Evolutionary conservation across 352 stramenopile species (phyloP).

Genomic region (Globisporangium polare): DNA sequence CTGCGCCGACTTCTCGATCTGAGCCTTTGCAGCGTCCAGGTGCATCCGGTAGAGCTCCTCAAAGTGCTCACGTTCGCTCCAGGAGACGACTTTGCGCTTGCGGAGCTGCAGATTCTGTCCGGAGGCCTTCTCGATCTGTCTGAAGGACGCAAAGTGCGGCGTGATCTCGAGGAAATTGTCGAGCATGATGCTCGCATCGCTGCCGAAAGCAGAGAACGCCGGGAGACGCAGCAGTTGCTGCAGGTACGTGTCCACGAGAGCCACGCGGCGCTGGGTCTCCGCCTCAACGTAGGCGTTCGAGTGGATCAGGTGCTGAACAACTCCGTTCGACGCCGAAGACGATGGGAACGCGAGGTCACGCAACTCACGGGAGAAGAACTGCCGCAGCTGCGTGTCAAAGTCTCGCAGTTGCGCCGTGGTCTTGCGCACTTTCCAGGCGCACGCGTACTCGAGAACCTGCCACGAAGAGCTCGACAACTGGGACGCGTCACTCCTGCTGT

Average conservation of each 20-base stretch:
- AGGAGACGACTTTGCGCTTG: constrained; percentile 45
- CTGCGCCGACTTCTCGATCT: neutral
- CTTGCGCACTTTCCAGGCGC: constrained; percentile 43
- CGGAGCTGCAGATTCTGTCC: constrained; percentile 47
- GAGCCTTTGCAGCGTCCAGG: constrained; percentile 24
- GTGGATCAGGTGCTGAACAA: constrained; percentile 27
- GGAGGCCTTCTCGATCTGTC: constrained; percentile 39
- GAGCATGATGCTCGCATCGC: constrained; percentile 50
- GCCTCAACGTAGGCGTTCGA: constrained; percentile 18
- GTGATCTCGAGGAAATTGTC: constrained; percentile 69
- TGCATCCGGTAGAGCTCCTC: constrained; percentile 51
- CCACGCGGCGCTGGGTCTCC: constrained; percentile 37
- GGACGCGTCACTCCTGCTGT: neutral
- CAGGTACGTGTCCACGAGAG: constrained; percentile 42
- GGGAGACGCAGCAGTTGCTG: constrained; percentile 46
- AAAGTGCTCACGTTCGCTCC: constrained; percentile 45
- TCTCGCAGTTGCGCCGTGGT: constrained; percentile 39
- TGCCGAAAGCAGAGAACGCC: constrained; percentile 52
- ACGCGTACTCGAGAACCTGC: constrained; percentile 69
- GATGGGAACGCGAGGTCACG: constrained; percentile 45
- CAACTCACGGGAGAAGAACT: constrained; percentile 39
- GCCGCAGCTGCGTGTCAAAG: constrained; percentile 50
- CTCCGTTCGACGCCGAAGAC: constrained; percentile 14
- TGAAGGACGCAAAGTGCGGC: constrained; percentile 41
- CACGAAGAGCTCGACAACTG: constrained; percentile 20